A percentile compares a stretch with the other conserved stretches of the same genome.
phyloP scores from a whole-genome alignment of 257 asterid species.

The Capsicum baccatum region DNA sequence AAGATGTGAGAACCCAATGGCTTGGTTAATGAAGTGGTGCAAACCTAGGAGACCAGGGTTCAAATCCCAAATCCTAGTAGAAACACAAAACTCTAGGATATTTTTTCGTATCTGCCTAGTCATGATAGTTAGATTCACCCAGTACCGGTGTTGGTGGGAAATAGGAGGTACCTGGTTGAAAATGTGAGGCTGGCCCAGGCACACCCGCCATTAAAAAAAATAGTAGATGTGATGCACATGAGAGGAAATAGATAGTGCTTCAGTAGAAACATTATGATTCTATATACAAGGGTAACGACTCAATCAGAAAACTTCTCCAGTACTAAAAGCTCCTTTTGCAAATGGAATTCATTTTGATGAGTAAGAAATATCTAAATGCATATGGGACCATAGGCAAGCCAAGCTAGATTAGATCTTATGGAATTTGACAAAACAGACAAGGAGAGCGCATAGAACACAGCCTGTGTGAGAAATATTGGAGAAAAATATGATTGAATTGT shows the following conservation, averaged over 20 bases:
- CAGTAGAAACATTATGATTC: background rate
- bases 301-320: slow-evolving; percentile 5
- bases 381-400: slow-evolving; percentile 25
- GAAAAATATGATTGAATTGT: too few relatives aligned
- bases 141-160: background rate
- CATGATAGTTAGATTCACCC: background rate
- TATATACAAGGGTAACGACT: background rate
- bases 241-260: background rate
- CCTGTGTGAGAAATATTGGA: background rate
- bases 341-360: slow-evolving; percentile 12
- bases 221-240: background rate
- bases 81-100: slow-evolving; percentile 9
- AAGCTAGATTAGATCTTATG: background rate
- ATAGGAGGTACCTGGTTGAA: background rate
- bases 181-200: background rate
- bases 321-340: background rate
- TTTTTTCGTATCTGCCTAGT: background rate
- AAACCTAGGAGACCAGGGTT: background rate
- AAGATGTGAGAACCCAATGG: background rate
- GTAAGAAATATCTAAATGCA: background rate
- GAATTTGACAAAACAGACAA: slow-evolving; percentile 1
- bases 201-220: background rate
- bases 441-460: background rate
- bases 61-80: background rate
- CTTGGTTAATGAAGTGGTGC: background rate